Evolutionary conservation across 805 yeast species (phyloP).

Genomic region (Kuraishia cidri): DNA sequence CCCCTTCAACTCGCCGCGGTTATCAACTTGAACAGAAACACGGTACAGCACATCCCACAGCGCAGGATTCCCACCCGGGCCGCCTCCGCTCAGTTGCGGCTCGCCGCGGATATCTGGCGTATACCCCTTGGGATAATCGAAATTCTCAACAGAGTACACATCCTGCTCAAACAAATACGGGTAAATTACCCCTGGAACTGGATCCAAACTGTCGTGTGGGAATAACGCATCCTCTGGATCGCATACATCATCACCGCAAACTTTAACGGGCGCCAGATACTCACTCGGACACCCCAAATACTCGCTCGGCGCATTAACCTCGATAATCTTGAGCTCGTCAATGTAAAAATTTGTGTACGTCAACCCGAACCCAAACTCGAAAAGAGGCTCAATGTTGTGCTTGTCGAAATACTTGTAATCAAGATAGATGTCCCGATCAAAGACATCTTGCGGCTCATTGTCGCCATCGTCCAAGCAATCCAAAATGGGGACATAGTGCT

Average conservation of each 20-base stretch:
- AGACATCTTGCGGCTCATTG: constrained; percentile 30
- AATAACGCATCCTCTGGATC: constrained; percentile 44
- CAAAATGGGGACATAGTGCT: constrained; percentile 19
- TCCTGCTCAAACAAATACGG: constrained; percentile 37
- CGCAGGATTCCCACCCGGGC: constrained; percentile 31
- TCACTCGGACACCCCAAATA: constrained; percentile 36
- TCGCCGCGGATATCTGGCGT: constrained; percentile 23
- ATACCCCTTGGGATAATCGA: constrained; percentile 29
- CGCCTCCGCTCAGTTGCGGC: constrained; percentile 27
- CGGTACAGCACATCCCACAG: constrained; percentile 32
- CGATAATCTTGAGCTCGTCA: constrained; percentile 28
- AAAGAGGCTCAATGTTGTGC: constrained; percentile 45
- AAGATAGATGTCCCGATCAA: constrained; percentile 37
- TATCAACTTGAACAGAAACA: constrained; percentile 26
- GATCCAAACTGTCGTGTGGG: constrained; percentile 19
- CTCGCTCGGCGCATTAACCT: constrained; percentile 31
- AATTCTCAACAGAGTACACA: constrained; percentile 23
- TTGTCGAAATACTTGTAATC: constrained; percentile 55
- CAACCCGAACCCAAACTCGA: constrained; percentile 55
- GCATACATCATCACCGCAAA: constrained; percentile 36
- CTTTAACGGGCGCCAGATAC: constrained; percentile 30
- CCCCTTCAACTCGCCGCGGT: constrained; percentile 28
- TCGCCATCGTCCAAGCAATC: constrained; percentile 6
- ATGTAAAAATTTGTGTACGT: constrained; percentile 38
- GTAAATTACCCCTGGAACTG: constrained; percentile 47